phyloP scores from a whole-genome alignment of 2,329 filamentous ascomycete species.

The Trichoderma sp. region DNA sequence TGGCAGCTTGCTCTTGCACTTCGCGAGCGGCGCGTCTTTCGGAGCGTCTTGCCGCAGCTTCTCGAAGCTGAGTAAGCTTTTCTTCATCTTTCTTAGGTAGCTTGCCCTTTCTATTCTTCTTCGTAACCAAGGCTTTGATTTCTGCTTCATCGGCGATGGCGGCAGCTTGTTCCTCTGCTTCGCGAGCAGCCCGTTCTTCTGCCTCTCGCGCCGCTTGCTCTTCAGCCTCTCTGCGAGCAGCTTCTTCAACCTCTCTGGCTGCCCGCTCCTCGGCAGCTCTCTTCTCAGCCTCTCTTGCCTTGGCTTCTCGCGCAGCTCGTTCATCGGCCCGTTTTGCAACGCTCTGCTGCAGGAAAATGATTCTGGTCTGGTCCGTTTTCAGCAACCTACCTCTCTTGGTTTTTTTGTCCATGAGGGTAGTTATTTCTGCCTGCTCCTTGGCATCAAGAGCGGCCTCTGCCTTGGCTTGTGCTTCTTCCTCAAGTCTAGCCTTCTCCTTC shows the following conservation, averaged over 20 bases:
- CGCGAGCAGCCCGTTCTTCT: constrained; percentile 24
- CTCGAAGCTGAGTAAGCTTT: constrained; percentile 43
- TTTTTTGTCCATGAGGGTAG: constrained; percentile 38
- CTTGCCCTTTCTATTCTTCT: constrained; percentile 53
- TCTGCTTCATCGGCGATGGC: constrained; percentile 41
- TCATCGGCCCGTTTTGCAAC: constrained; percentile 7
- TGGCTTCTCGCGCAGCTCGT: constrained; percentile 15
- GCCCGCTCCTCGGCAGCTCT: constrained; percentile 23
- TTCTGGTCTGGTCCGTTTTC: constrained; percentile 25
- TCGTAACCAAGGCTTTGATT: constrained; percentile 46
- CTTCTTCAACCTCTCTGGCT: constrained; percentile 26
- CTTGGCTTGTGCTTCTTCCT: constrained; percentile 30
- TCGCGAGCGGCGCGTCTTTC: constrained; percentile 39
- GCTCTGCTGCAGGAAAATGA: constrained; percentile 2
- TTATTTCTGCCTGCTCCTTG: constrained; percentile 45
- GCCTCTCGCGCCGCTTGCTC: constrained; percentile 28
- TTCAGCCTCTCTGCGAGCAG: constrained; percentile 26
- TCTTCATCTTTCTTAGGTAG: constrained; percentile 50
- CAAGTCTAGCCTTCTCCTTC: constrained; percentile 33
- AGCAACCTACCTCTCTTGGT: constrained; percentile 24
- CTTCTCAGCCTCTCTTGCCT: constrained; percentile 21
- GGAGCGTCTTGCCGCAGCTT: constrained; percentile 39
- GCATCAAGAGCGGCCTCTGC: constrained; percentile 23
- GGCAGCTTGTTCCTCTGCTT: constrained; percentile 27
- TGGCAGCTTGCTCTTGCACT: constrained; percentile 31